phyloP scores from a whole-genome alignment of 108 stramenopile genomes.

The Mediolabrus comicus region DNA sequence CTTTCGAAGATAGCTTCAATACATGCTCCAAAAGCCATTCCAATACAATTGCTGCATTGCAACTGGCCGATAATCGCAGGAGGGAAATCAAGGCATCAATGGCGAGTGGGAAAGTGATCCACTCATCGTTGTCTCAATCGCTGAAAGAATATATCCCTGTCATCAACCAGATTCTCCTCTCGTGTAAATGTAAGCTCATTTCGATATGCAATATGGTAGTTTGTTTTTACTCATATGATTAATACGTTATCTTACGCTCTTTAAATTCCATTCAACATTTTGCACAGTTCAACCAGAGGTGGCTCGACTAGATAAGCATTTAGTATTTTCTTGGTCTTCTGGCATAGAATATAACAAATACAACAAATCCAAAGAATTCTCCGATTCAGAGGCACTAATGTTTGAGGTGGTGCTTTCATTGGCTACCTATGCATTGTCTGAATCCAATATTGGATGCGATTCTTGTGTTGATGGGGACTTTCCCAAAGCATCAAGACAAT shows the following conservation, averaged over 20 bases:
- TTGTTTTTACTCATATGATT: not conserved
- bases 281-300: constrained; percentile 6
- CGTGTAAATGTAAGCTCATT: constrained; percentile 86
- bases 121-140: constrained; percentile 19
- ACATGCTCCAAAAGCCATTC: constrained; percentile 40
- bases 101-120: constrained; percentile 26
- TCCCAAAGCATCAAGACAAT: constrained; percentile 65
- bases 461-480: constrained; percentile 74
- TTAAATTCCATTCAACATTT: not conserved
- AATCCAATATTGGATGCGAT: constrained; percentile 76
- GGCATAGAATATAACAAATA: constrained; percentile 66
- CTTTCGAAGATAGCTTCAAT: constrained; percentile 67
- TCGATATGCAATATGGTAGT: constrained; percentile 25
- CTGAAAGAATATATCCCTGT: constrained; percentile 53
- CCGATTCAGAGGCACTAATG: constrained; percentile 87
- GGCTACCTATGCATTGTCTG: constrained; percentile 66
- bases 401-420: constrained; percentile 82
- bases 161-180: constrained; percentile 77
- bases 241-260: not conserved
- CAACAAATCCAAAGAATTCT: constrained; percentile 36
- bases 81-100: constrained; percentile 34
- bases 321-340: constrained; percentile 75
- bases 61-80: constrained; percentile 32
- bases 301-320: constrained; percentile 31
- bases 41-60: constrained; percentile 22